Evolutionary conservation across 768 basidiomycete species (phyloP).

Genomic region (Mycena kentingensis): DNA sequence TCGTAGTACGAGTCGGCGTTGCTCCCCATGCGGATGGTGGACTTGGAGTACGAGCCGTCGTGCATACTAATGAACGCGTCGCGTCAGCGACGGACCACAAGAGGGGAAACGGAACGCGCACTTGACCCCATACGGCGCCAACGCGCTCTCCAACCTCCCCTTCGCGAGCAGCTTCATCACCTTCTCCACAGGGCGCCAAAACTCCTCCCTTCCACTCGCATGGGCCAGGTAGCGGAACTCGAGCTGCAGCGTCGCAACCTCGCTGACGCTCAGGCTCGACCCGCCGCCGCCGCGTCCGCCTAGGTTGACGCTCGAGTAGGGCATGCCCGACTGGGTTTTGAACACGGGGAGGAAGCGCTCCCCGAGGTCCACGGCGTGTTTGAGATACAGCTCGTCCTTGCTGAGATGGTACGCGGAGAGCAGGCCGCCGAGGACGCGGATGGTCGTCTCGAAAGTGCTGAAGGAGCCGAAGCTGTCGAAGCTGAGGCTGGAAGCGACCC

Average conservation of each 20-base stretch:
- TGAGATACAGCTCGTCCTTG: conserved; percentile 65
- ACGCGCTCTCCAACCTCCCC: conserved; percentile 63
- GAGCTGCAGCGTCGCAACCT: conserved; percentile 83
- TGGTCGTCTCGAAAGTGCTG: conserved; percentile 96
- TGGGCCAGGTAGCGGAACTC: conserved; percentile 88
- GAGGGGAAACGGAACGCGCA: conserved; percentile 31
- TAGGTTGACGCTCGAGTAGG: conserved; percentile 75
- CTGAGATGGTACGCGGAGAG: conserved; percentile 78
- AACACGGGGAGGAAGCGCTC: conserved; percentile 82
- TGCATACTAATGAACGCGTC: conserved; percentile 27
- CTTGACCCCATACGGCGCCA: conserved; percentile 85
- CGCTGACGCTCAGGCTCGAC: conserved; percentile 72
- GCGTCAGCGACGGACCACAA: background rate
- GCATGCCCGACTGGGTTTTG: conserved; percentile 77
- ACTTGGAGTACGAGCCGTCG: conserved; percentile 48
- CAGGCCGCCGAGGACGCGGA: conserved; percentile 88
- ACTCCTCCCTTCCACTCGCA: conserved; percentile 66
- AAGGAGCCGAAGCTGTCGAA: conserved; percentile 77
- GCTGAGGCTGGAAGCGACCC: conserved; percentile 69
- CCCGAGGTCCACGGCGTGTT: conserved; percentile 78
- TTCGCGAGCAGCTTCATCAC: conserved; percentile 70
- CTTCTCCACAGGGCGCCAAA: conserved; percentile 27
- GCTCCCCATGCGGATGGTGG: conserved; percentile 87
- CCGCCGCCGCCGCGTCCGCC: conserved; percentile 59
- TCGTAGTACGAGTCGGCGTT: conserved; percentile 95